A percentile compares a stretch with the other conserved stretches of the same genome.
These are phyloP conservation scores for Infundibulicybe gibba DNA, from an alignment of 768 basidiomycete genomes.

Conservation along the genomic window DNA sequence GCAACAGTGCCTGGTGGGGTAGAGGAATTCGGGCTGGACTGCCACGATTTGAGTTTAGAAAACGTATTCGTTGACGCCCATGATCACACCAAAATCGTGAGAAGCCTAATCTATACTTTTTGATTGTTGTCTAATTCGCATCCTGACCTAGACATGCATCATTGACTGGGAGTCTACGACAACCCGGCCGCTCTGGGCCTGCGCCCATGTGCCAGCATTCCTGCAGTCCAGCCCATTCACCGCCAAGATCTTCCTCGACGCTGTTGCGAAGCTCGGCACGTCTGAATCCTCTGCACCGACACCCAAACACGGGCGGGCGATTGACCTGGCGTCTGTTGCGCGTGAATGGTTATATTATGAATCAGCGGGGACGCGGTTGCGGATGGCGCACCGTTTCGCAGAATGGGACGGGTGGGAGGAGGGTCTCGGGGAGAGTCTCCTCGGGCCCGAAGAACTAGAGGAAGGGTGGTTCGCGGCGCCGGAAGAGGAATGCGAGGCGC, in stretches of 20 bases:
- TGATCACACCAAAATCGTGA: conserved; percentile 67
- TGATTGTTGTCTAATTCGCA: no score
- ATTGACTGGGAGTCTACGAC: conserved; percentile 95
- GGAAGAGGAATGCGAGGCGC: conserved; percentile 8
- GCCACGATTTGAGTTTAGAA: conserved; percentile 82
- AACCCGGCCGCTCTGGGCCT: conserved; percentile 81
- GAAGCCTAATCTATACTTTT: conserved; percentile 22
- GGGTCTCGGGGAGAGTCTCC: conserved; percentile 69
- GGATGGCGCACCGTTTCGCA: conserved; percentile 74
- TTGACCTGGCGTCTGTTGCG: conserved; percentile 42
- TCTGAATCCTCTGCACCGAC: conserved; percentile 15
- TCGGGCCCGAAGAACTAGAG: conserved; percentile 69
- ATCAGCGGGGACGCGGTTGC: conserved; percentile 56
- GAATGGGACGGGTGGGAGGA: conserved; percentile 96
- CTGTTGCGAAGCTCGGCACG: conserved; percentile 47
- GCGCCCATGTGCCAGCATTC: conserved; percentile 78
- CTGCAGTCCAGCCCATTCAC: conserved; percentile 77
- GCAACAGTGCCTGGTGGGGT: conserved; percentile 14
- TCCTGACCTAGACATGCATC: conserved; percentile 61
- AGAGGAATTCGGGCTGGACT: conserved; percentile 78
- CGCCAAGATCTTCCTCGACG: conserved; percentile 64
- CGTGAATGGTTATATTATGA: conserved; percentile 77
- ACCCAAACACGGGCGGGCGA: conserved; percentile 13
- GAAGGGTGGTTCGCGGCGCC: conserved; percentile 60
- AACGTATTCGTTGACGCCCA: conserved; percentile 78